These are phyloP conservation scores for Dactylellina drechsleri DNA, from an alignment of 2,329 filamentous ascomycete genomes.

Conservation along the genomic window DNA sequence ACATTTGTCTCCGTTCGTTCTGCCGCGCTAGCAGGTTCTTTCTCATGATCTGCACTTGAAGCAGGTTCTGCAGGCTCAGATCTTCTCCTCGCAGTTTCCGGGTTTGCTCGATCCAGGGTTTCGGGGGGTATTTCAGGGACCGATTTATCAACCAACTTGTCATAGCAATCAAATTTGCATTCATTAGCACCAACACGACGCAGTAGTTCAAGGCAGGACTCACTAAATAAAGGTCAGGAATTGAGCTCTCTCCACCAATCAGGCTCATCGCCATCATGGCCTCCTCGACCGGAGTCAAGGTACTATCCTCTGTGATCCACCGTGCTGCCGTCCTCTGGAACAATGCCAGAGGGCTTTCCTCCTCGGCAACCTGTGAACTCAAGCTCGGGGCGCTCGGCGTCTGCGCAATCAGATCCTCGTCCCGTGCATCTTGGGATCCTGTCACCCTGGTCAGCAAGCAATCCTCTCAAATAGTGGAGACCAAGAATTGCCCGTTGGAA, in stretches of 20 bases:
- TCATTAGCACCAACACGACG: not conserved
- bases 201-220: not conserved
- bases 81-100: constrained; percentile 2
- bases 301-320: constrained; percentile 47
- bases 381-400: constrained; percentile 46
- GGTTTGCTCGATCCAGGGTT: constrained; percentile 39
- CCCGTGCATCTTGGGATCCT: constrained; percentile 18
- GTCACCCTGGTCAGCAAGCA: constrained; percentile 9
- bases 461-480: constrained; percentile 2
- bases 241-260: constrained; percentile 46
- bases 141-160: constrained; percentile 40
- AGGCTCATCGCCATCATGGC: constrained; percentile 53
- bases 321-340: constrained; percentile 29
- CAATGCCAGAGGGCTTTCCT: constrained; percentile 21
- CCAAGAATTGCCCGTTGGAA: not conserved
- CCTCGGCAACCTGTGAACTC: constrained; percentile 10
- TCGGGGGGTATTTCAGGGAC: constrained; percentile 44
- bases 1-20: not conserved
- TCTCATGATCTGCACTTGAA: not conserved
- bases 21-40: not conserved
- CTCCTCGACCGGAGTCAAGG: constrained; percentile 45
- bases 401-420: constrained; percentile 27
- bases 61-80: not conserved
- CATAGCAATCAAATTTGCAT: not conserved
- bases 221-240: constrained; percentile 45